A percentile compares a stretch with the other conserved stretches of the same genome.
These are phyloP conservation scores for Orbilia ellipsospora DNA, from an alignment of 2,329 filamentous ascomycete species.

Conservation along the genomic window DNA sequence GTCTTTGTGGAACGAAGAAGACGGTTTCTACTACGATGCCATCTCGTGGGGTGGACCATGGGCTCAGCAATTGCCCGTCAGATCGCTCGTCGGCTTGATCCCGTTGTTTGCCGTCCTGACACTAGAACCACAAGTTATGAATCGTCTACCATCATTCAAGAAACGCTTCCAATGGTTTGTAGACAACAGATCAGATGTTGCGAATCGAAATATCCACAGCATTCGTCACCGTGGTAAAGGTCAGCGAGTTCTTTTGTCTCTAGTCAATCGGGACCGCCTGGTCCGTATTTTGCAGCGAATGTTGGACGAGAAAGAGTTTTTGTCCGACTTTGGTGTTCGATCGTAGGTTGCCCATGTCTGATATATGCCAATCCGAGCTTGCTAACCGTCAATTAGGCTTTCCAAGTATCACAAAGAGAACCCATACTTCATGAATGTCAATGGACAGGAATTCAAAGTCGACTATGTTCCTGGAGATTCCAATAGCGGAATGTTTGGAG, in stretches of 20 bases:
- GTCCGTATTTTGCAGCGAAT: slow-evolving; percentile 89
- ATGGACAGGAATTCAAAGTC: slow-evolving; percentile 87
- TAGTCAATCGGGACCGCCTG: slow-evolving; percentile 92
- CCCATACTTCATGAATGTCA: slow-evolving; percentile 94
- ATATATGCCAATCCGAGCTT: neutral
- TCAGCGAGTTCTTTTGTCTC: slow-evolving; percentile 83
- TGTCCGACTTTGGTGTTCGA: slow-evolving; percentile 88
- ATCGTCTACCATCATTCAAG: slow-evolving; percentile 91
- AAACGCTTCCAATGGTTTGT: slow-evolving; percentile 95
- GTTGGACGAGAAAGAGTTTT: slow-evolving; percentile 93
- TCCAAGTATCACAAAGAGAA: slow-evolving; percentile 91
- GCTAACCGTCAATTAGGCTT: slow-evolving; percentile 63
- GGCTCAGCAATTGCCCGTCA: slow-evolving; percentile 90
- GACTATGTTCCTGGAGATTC: slow-evolving; percentile 95
- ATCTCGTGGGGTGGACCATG: slow-evolving; percentile 95
- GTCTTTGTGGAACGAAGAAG: slow-evolving; percentile 94
- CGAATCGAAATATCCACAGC: slow-evolving; percentile 92
- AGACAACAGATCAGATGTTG: slow-evolving; percentile 83
- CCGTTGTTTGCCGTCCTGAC: slow-evolving; percentile 92
- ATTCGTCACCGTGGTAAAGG: slow-evolving; percentile 91
- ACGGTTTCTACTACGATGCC: slow-evolving; percentile 97
- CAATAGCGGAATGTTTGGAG: slow-evolving; percentile 92
- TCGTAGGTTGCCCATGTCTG: slow-evolving; percentile 65
- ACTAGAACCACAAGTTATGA: slow-evolving; percentile 90
- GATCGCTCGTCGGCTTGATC: slow-evolving; percentile 91